Base-by-base conservation (phyloP, 208 protist species). In the Naegleria gruberi region DNA sequence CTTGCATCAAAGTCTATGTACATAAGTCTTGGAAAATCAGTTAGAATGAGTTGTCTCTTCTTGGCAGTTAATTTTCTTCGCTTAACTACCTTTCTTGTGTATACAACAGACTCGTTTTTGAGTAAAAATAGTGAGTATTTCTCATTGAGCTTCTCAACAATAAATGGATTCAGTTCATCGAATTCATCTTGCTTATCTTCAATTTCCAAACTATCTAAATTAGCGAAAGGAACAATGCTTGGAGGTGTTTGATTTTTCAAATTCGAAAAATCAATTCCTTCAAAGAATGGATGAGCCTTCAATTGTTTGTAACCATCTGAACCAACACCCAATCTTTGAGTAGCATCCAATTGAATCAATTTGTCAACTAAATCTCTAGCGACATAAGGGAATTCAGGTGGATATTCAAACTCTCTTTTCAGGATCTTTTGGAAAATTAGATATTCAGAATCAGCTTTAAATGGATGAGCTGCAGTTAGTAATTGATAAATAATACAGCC, bases 401-500 rank as follows among this genome's bases (percentile, higher is more conserved):
- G 73, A 40, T 42, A 92, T 12, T 57, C 57, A 55, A 92, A 73
- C 0, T 90, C 46, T 89, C 85, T 12, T 47, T 92, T 81, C 41
- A 47, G 26, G 23, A 92, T 92, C 26, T 81, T 90, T 41, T 92
- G 34, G 15, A 92, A 90, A 19, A 77, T 92, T 43, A 89, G 57
- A n/a, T 91, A 91, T 19, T 86, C 90, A 42, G 34, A 42, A 4
- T 37, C 41, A 37, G 73, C 91, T n/a, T 87, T 57, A 37, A 92
- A 92, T 30, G 91, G 90, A 42, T 51, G 46, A 40, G 83, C 90
- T 34, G 96, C 96, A 91, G 97, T 96, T 55, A 95, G 12, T 91
- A 97, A 94, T 94, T 98, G 95, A 92, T 98, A 98, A 47, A 97
- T 95, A 40, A 97, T 93, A n/a, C 96, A 94, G 40, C 97, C 97